Conservation (phyloP, 225 moss, liverwort and hornwort genomes). For the Polytrichum formosum region DNA sequence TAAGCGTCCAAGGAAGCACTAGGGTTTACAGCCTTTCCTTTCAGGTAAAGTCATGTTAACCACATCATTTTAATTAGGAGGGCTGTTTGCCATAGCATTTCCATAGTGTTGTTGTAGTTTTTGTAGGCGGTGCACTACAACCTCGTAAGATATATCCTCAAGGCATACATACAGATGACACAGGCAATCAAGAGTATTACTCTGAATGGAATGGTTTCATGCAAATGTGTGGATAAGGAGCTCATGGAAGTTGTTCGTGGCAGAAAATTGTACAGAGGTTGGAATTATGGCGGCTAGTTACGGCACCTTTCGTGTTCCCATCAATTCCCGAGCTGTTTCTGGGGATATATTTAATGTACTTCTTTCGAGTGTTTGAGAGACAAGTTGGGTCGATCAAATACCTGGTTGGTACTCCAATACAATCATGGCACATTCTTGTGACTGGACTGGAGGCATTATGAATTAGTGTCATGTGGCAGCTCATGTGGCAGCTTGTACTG, state of each 20-base stretch:
- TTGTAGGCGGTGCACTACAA: neutral
- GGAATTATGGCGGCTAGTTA: constrained; percentile 41
- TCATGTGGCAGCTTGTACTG: constrained; percentile 1
- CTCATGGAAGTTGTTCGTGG: constrained; percentile 5
- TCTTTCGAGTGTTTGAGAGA: constrained; percentile 51
- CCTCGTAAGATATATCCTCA: neutral
- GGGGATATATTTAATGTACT: constrained; percentile 45
- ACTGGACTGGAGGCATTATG: neutral
- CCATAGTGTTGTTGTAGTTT: neutral
- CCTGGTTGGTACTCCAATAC: constrained; percentile 26
- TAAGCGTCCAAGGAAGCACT: constrained; percentile 20
- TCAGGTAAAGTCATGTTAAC: constrained; percentile 19
- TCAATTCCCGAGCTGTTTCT: constrained; percentile 36
- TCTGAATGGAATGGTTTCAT: neutral
- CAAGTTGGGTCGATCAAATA: constrained; percentile 44
- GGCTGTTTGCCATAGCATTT: neutral
- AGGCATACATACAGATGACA: too few species aligned
- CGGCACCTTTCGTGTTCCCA: constrained; percentile 35
- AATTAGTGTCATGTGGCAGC: neutral
- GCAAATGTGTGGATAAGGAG: neutral
- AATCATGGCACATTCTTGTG: too few species aligned
- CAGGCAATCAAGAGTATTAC: too few species aligned
- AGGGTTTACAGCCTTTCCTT: constrained; percentile 32
- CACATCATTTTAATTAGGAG: too few species aligned
- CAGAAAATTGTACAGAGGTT: constrained; percentile 38